Evolutionary conservation across 352 stramenopile species (phyloP), one percentile per base, ranked within the genome.

Genomic region (Thraustochytrium striatum): DNA sequence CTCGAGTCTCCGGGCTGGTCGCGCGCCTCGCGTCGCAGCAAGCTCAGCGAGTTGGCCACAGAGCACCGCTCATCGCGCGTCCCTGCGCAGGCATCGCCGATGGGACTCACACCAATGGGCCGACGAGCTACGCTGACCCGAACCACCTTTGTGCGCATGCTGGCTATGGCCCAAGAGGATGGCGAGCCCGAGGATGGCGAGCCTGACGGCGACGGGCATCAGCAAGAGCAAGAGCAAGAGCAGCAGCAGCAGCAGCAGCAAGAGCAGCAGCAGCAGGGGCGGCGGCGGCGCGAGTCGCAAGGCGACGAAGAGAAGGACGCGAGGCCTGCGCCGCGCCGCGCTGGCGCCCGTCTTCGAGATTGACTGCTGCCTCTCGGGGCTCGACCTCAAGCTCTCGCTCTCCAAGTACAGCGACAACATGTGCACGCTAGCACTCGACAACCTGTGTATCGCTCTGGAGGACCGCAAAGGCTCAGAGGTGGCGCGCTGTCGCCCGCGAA

Each of bases 381-480:
- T 78, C 13, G 69, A 70, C 9, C 7, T 44, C 5, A 50, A 44
- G 19, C n/a, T 78, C 25, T 78, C 69, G 21, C 36, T 78, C 11
- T 78, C 69, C 2, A 78, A 78, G 36, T 78, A 41, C 5, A 78
- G 69, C 53, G 69, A 78, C 69, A 78, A 69, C 53, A 33, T 57
- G 0, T 43, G 28, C 44, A 13, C 73, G 16, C 11, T 72, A 13
- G 19, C 35, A 7, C 8, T 72, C 9, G 35, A 21, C 35, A 38
- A 21, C 35, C 7, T 55, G 25, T 41, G 7, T 0, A 8, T 68
- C 16, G 35, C 25, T 33, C 35, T 72, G 8, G 13, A 38, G 1
- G 61, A 72, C 33, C 35, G 57, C 33, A 57, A 30, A 11, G 39
- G 7, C 11, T 16, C 38, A 28, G 36, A 72, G 11, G 11, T 72